Percentiles rank a stretch among this genome's conserved stretches.
Evolutionary conservation across 2,329 filamentous ascomycete species (phyloP).

Genomic region (Pyricularia pennisetigena): DNA sequence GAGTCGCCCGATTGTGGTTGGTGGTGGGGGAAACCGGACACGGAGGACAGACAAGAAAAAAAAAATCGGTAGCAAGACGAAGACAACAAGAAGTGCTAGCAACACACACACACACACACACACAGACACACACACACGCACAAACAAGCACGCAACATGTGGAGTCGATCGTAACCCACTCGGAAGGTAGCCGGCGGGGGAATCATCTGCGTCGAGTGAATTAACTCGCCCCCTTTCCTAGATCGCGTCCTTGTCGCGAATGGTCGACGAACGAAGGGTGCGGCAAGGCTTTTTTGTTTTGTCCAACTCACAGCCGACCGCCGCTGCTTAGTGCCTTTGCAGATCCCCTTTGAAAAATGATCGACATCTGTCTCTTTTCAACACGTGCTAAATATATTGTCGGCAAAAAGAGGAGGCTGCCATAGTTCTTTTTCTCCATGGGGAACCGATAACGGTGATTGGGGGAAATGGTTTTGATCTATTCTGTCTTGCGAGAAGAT

Average conservation of each 20-base stretch:
- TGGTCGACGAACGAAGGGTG: background rate
- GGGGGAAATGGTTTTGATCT: background rate
- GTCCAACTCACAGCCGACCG: background rate
- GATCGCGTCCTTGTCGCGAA: background rate
- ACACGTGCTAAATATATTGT: background rate
- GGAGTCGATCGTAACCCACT: background rate
- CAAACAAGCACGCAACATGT: background rate
- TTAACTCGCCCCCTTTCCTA: background rate
- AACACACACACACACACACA: background rate
- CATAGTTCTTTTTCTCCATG: too few species aligned
- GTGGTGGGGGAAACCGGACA: background rate
- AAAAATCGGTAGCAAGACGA: background rate
- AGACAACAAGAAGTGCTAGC: background rate
- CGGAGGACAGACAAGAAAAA: background rate
- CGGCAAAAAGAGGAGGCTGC: background rate
- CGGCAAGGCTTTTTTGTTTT: background rate
- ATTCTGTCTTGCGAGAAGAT: background rate
- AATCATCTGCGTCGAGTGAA: background rate
- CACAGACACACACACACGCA: too few species aligned
- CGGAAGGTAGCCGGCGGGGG: background rate
- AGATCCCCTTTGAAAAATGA: background rate
- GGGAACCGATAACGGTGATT: too few species aligned
- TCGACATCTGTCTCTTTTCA: background rate
- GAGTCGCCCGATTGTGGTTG: background rate
- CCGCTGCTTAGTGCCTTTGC: background rate